Base-by-base conservation (phyloP, 2,329 filamentous ascomycete genomes). In the Phyllosticta ampelicida region DNA sequence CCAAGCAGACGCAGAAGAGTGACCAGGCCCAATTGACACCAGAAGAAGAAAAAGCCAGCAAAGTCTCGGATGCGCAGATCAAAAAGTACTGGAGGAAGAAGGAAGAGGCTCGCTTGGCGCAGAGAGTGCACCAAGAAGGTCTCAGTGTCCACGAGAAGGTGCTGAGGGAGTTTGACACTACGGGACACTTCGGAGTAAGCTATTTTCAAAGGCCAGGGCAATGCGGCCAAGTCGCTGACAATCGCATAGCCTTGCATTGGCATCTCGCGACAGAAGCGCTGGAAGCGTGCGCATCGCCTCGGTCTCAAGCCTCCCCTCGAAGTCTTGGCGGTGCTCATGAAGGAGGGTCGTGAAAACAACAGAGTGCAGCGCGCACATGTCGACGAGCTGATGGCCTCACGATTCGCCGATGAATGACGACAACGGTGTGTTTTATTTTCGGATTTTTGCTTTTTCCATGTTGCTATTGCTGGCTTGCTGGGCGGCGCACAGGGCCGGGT, bases 131-230 rank as follows among this genome's bases (percentile, higher is more conserved):
- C 67, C 90, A 95, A 73, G 73, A 86, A 65, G 85, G 79, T 2
- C 69, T 97, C 64, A 80, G 78, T 10, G 64, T 87, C 51, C 79
- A 86, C 58, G 91, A 97, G 78, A 96, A 92, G 77, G 84, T 97
- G 23, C 73, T 97, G 66, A 79, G 92, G 62, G 89, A 96, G 70
- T 99, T 94, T 73, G 94, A 99, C 70, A 86, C 95, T 63, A 94
- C 86, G 67, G 89, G 82, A 61, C 89, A 96, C 67, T 99, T 89
- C 71, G 94, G 94, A 59, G 90, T 95, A 83, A 77, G 88, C 84
- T 63, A 61, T 64, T 18, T 16, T 18, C 16, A n/a, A n/a, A n/a
- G n/a, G n/a, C n/a, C n/a, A n/a, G 23, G 8, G 8, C 23, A 26
- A 26, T 26, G 23, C 8, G 23, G 8, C 8, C 62, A 55, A 54